A percentile compares a stretch with the other conserved stretches of the same genome.
Conservation (phyloP, 1,139 yeast species). For the Taphrina communis region DNA sequence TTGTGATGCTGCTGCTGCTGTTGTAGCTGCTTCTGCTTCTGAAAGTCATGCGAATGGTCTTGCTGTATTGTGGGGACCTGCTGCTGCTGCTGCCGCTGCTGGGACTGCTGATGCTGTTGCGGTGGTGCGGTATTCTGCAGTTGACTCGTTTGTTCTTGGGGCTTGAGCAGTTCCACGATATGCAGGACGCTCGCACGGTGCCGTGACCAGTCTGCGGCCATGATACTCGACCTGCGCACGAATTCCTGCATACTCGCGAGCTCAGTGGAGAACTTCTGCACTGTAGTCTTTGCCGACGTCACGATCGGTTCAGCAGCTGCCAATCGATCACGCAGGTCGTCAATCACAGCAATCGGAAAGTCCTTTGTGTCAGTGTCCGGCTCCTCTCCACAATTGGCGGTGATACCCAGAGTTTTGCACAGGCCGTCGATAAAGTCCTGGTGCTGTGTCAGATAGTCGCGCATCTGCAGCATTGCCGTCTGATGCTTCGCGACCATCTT, state of each 20-base stretch:
- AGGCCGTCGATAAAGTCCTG: slow-evolving; percentile 23
- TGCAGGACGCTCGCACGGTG: background rate
- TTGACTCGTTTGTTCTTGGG: no score
- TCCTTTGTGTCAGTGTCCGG: background rate
- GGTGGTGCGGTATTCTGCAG: no score
- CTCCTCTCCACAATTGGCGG: slow-evolving; percentile 17
- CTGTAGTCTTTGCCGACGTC: background rate
- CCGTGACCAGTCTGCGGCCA: background rate
- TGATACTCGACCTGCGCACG: background rate
- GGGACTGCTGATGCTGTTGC: no score
- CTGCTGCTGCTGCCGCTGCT: background rate
- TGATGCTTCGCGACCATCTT: slow-evolving; percentile 17
- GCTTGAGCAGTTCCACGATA: background rate
- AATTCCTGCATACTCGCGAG: background rate
- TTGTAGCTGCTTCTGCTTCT: no score
- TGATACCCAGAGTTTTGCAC: slow-evolving; percentile 20
- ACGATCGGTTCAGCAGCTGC: background rate
- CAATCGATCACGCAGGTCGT: slow-evolving; percentile 1
- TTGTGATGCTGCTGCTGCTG: no score
- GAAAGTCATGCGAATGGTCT: background rate
- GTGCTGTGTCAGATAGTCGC: slow-evolving; percentile 14
- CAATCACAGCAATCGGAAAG: slow-evolving; percentile 17
- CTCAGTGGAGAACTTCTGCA: background rate
- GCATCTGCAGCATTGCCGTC: slow-evolving; percentile 17
- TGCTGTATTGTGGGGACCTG: background rate